Evolutionary conservation across 139 green algal species (phyloP).

Genomic region (Coelastrella sp.): DNA sequence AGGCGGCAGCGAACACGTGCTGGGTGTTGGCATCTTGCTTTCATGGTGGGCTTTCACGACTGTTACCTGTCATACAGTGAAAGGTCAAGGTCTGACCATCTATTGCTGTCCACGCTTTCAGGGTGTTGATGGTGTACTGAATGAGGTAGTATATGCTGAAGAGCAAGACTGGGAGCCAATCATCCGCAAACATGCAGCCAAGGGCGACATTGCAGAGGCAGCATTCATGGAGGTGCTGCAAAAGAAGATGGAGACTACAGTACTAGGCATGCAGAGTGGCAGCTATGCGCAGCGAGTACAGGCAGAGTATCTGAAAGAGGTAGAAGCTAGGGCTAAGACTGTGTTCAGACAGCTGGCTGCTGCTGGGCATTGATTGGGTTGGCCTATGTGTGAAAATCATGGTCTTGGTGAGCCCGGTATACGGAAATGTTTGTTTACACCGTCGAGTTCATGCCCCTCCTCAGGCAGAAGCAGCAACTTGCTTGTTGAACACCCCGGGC

Average conservation of each 20-base stretch:
- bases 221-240: conserved; percentile 86
- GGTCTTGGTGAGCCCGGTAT: not conserved
- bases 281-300: conserved; percentile 86
- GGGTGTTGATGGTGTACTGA: conserved; percentile 26
- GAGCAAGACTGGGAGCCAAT: conserved; percentile 76
- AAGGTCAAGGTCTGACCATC: not conserved
- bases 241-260: conserved; percentile 87
- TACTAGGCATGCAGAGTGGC: conserved; percentile 84
- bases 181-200: conserved; percentile 43
- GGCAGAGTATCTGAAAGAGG: conserved; percentile 89
- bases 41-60: no score
- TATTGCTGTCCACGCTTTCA: not conserved
- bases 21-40: no score
- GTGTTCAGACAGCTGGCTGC: conserved; percentile 69
- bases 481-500: no score
- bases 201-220: conserved; percentile 63
- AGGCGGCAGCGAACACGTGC: no score
- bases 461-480: no score
- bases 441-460: no score
- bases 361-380: not conserved
- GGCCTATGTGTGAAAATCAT: not conserved
- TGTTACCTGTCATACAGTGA: no score
- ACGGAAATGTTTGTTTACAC: no score
- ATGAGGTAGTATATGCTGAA: conserved; percentile 72
- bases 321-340: conserved; percentile 72